phyloP scores from a whole-genome alignment of 1,284 basidiomycete species.

The Hortiboletus rubellus region DNA sequence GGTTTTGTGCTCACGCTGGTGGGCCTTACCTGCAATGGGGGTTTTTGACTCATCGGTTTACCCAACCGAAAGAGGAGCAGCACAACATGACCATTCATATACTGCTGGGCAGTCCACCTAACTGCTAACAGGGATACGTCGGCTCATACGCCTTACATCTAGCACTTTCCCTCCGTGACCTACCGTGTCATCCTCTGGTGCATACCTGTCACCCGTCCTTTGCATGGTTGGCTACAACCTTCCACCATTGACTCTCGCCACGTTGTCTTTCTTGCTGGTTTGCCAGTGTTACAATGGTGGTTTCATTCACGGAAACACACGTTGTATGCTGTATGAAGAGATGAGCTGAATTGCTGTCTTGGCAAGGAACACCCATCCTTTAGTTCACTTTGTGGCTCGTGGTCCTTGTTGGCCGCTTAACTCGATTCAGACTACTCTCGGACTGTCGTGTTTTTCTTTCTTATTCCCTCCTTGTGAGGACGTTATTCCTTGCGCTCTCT shows the following conservation, averaged over 20 bases:
- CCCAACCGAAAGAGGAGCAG: conserved; percentile 4
- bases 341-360: not conserved
- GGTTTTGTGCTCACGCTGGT: too few species aligned
- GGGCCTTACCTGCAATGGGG: conserved; percentile 5
- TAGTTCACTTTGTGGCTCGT: conserved; percentile 54
- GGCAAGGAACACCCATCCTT: conserved; percentile 36
- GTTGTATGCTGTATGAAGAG: conserved; percentile 27
- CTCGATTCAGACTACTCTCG: conserved; percentile 62
- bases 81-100: not conserved
- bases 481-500: not conserved
- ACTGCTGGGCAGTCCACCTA: not conserved
- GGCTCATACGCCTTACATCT: not conserved
- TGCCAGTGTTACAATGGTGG: conserved; percentile 3
- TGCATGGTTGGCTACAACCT: not conserved
- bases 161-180: conserved; percentile 3
- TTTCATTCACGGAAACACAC: not conserved
- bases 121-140: conserved; percentile 1
- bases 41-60: not conserved
- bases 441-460: conserved; percentile 41
- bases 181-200: conserved; percentile 10
- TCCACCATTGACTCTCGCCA: not conserved
- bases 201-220: not conserved
- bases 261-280: conserved; percentile 11
- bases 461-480: conserved; percentile 18
- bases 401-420: conserved; percentile 37